Percentiles rank a stretch among this genome's conserved stretches.
phyloP scores from a whole-genome alignment of 2,329 filamentous ascomycete genomes.

The Metarhizium album region DNA sequence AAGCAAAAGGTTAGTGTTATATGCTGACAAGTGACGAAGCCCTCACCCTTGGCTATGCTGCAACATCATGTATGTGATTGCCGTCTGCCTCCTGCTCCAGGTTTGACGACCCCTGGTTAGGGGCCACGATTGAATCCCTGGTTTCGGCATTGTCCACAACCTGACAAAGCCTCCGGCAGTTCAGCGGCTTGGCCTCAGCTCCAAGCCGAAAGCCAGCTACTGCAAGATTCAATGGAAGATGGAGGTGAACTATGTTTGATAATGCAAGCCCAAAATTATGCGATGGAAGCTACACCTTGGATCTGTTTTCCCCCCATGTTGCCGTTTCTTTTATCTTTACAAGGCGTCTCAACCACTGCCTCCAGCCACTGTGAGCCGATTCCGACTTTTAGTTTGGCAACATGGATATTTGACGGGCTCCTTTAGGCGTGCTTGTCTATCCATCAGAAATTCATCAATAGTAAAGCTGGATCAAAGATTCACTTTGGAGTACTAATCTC shows the following conservation, averaged over 20 bases:
- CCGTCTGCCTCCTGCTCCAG: not conserved
- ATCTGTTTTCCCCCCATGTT: too few relatives aligned
- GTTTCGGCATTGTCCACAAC: not conserved
- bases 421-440: not conserved
- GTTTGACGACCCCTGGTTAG: not conserved
- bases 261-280: too few relatives aligned
- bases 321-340: too few relatives aligned
- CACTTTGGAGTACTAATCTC: not conserved
- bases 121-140: not conserved
- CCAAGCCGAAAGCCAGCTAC: too few relatives aligned
- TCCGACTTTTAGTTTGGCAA: too few relatives aligned
- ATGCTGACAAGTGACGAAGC: not conserved
- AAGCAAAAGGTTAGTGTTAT: slow-evolving; percentile 36
- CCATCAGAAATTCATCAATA: not conserved
- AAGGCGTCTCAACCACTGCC: too few relatives aligned
- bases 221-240: too few relatives aligned
- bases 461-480: not conserved
- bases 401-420: too few relatives aligned
- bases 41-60: not conserved
- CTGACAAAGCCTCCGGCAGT: not conserved
- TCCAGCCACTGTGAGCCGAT: too few relatives aligned
- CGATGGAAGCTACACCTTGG: too few relatives aligned
- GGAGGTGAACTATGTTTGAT: too few relatives aligned
- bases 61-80: not conserved
- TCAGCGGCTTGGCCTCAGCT: not conserved